Percentiles rank a stretch among this genome's conserved stretches.
Conservation (phyloP, 768 basidiomycete genomes). For the Kondoa malvinella region DNA sequence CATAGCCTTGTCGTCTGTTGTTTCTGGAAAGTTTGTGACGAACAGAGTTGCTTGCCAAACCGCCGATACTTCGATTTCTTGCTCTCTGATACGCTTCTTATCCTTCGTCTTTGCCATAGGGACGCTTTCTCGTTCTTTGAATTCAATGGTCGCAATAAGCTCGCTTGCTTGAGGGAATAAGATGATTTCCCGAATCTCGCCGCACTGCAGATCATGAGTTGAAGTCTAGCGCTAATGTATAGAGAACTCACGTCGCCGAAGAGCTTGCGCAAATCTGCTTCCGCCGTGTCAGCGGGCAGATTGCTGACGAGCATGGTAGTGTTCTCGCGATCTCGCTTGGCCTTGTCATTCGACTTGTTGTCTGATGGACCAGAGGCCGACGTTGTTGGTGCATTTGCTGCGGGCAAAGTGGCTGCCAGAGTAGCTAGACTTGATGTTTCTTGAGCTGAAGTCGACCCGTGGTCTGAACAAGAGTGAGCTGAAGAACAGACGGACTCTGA, state of each 20-base stretch:
- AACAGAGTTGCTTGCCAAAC: constrained; percentile 91
- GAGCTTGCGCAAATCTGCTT: constrained; percentile 50
- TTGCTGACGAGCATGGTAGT: constrained; percentile 74
- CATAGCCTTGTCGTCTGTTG: constrained; percentile 57
- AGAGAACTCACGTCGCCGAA: constrained; percentile 62
- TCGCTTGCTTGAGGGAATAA: constrained; percentile 45
- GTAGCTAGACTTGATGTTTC: not conserved
- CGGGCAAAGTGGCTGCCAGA: not conserved
- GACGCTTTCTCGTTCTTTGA: constrained; percentile 53
- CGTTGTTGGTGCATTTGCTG: not conserved
- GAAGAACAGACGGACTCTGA: not conserved
- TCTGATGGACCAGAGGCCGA: not conserved
- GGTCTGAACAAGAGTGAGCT: not conserved
- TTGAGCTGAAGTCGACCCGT: not conserved
- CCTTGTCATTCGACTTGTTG: not conserved
- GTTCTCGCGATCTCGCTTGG: constrained; percentile 68
- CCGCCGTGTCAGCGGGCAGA: constrained; percentile 42
- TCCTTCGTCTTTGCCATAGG: constrained; percentile 83
- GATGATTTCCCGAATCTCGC: constrained; percentile 66
- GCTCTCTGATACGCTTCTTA: constrained; percentile 62
- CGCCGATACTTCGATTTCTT: constrained; percentile 68
- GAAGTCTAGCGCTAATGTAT: not conserved
- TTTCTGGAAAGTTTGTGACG: constrained; percentile 86
- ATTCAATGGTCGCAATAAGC: constrained; percentile 75
- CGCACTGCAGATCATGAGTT: constrained; percentile 46